Base-by-base conservation (phyloP, 2,329 filamentous ascomycete species). In the Epichloe hybrida region DNA sequence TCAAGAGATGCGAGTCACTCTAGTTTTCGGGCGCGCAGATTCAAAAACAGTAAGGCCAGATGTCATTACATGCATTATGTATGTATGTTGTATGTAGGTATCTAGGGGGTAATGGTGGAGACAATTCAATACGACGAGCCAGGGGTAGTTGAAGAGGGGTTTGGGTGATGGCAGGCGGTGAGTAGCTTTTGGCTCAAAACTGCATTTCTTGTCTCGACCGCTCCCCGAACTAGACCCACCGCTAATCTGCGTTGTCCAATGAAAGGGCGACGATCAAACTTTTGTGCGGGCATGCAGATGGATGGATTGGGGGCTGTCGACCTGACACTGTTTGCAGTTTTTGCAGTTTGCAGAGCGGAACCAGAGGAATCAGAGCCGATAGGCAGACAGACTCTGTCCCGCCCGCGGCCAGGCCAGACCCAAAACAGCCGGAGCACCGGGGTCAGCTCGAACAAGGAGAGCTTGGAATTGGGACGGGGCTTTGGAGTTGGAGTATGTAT, bases 181-280 rank as follows among this genome's bases (percentile, higher is more conserved):
- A 40, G 8, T 7, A 40, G 46, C 53, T 53, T 57, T 57, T 55
- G 58, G 56, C 59, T 49, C 54, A 53, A 56, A 57, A 53, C 51
- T 58, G 55, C 55, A 53, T 52, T 51, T 49, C 36, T 46, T 48
- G 50, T 48, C 46, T 45, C 40, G 45, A 21, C 50, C 39, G 53
- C 45, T 53, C 45, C 49, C 57, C 53, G 54, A 50, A 54, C 36
- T 43, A 15, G 52, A 49, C 57, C 55, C 52, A 49, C 36, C 2
- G 3, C 21, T 11, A 39, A 20, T 38, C 15, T 44, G 39, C 15
- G 37, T 37, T 34, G 51, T 56, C 70, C 66, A 69, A 69, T 69
- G 61, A 67, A 50, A 43, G 21, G 31, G 56, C 53, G 58, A 58
- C 63, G 60, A 65, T 66, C 64, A 64, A 62, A 65, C 64, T 64